phyloP scores from a whole-genome alignment of 306 rosid genomes.

The Aeschynomene evenia region DNA sequence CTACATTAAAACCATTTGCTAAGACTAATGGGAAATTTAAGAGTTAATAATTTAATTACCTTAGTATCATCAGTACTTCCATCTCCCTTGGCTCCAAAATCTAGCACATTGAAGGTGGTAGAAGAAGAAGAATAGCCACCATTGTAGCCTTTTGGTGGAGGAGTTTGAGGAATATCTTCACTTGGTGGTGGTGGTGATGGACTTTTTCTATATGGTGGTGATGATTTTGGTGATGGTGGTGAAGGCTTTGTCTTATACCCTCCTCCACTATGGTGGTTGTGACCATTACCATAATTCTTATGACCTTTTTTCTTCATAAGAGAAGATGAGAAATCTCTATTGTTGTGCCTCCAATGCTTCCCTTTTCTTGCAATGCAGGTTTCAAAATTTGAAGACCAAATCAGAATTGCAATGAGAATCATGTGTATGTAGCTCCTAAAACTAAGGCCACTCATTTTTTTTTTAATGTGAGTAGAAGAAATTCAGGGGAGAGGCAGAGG shows the following conservation, averaged over 20 bases:
- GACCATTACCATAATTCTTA: conserved; percentile 41
- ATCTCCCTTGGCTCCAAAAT: conserved; percentile 93
- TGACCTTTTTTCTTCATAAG: conserved; percentile 65
- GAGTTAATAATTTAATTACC: conserved; percentile 40
- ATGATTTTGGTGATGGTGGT: conserved; percentile 42
- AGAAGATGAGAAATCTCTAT: conserved; percentile 49
- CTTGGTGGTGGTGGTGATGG: conserved; percentile 43
- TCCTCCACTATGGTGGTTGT: conserved; percentile 48
- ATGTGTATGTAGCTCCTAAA: conserved; percentile 56
- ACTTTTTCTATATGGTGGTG: conserved; percentile 38
- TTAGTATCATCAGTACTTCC: conserved; percentile 81
- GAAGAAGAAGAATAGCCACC: conserved; percentile 43
- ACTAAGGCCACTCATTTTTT: conserved; percentile 64
- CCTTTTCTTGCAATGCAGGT: conserved; percentile 84
- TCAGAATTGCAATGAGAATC: conserved; percentile 48
- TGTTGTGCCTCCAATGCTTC: conserved; percentile 76
- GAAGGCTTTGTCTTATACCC: conserved; percentile 65
- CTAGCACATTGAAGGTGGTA: conserved; percentile 54
- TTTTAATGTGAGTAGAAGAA: conserved; percentile 29
- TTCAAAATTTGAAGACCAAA: conserved; percentile 80
- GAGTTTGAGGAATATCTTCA: conserved; percentile 30
- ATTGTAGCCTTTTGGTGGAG: conserved; percentile 50
- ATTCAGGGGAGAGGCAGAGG: background rate
- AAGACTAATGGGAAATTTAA: conserved; percentile 6
- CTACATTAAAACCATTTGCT: background rate